phyloP scores from a whole-genome alignment of 192 early-diverging fungal species.

The Backusella parvicylindrica region DNA sequence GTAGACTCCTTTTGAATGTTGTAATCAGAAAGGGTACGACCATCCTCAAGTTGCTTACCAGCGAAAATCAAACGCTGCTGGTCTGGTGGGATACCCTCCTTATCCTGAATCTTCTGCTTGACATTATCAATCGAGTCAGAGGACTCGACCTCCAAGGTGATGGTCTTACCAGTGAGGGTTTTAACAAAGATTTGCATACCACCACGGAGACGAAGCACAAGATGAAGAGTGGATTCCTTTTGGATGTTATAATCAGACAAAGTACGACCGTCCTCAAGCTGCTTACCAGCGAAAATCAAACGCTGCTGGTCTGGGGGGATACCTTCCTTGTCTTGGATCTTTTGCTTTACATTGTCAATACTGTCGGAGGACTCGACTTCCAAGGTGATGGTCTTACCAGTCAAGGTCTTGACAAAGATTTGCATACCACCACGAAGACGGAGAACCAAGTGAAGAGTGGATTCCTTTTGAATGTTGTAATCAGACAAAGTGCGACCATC shows the following conservation, averaged over 20 bases:
- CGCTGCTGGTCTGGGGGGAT: slow-evolving; percentile 83
- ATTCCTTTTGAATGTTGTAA: slow-evolving; percentile 84
- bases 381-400: slow-evolving; percentile 96
- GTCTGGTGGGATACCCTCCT: slow-evolving; percentile 30
- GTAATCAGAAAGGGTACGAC: slow-evolving; percentile 68
- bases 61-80: slow-evolving; percentile 76
- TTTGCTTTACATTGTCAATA: slow-evolving; percentile 80
- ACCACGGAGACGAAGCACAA: slow-evolving; percentile 80
- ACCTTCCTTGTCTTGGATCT: slow-evolving; percentile 98
- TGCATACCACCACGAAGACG: slow-evolving; percentile 81
- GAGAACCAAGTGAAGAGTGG: slow-evolving; percentile 71
- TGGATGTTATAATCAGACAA: slow-evolving; percentile 78
- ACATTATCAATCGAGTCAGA: slow-evolving; percentile 37
- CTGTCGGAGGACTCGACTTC: slow-evolving; percentile 79
- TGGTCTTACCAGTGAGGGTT: slow-evolving; percentile 35
- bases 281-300: slow-evolving; percentile 78
- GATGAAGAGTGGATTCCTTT: slow-evolving; percentile 76
- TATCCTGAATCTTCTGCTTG: slow-evolving; percentile 34
- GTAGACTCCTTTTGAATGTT: slow-evolving; percentile 85
- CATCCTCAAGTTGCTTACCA: slow-evolving; percentile 81
- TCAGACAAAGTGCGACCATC: slow-evolving; percentile 68
- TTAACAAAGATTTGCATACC: slow-evolving; percentile 46
- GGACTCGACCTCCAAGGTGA: slow-evolving; percentile 20
- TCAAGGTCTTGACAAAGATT: slow-evolving; percentile 83
- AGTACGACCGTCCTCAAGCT: slow-evolving; percentile 72